Evolutionary conservation across 129 eudicot genomes (phyloP), one percentile per base, ranked within the genome.

Genomic region (Flaveria bidentis): DNA sequence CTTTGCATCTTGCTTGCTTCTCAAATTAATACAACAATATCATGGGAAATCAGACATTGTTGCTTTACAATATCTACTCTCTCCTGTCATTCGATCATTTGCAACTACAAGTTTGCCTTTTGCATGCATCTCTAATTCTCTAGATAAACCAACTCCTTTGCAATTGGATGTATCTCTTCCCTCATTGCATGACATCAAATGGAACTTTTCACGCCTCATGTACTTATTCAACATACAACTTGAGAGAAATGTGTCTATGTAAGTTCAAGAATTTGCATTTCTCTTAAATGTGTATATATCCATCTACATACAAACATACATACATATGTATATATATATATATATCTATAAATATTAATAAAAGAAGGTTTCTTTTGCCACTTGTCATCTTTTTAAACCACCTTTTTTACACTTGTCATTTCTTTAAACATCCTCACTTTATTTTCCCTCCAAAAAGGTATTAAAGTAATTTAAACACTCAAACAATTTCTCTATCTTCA

Each of bases 231-330:
- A 95, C 86, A 81, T 86, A 56, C 97, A 89, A 44, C 90, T 95
- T n/a, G 99, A 95, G 85, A 95, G 89, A 86, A 91, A 95, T 76
- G 92, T 95, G 63, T 87, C 96, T 66, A 87, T 86, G 99, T 95
- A 95, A 87, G 99, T 86, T 53, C 16, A 69, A 5, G n/a, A 45
- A 17, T 28, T 16, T 36, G 53, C 9, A 22, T 28, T 25, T n/a
- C 64, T 12, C 41, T 23, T 17, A 17, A 55, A 55, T 55, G 20
- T 56, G 13, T 56, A 56, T 56, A 17, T 12, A 1, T 6, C 9
- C 13, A 56, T 18, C 13, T 7, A 56, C 9, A 22, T 53, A 17
- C 17, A 42, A 2, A 8, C 11, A 9, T 44, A 44, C 11, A 45
- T 45, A 11, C 14, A 45, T 45, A 2, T 45, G 50, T 36, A 36